These are phyloP conservation scores for Rhizophagus prolifer DNA, from an alignment of 192 early-diverging fungal species.

Conservation along the genomic window DNA sequence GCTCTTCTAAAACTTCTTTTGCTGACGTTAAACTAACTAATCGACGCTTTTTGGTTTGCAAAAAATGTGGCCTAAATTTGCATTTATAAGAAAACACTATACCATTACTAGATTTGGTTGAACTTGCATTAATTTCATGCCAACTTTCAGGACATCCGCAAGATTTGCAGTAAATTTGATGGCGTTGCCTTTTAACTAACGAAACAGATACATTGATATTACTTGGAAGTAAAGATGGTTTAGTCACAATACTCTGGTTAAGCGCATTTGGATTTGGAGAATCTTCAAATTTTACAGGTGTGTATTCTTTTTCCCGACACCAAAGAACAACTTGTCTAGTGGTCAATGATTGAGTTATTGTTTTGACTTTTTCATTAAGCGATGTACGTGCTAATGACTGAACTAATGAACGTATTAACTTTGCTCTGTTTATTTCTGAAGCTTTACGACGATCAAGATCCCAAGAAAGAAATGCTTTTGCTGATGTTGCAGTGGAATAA, in stretches of 20 bases:
- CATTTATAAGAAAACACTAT: constrained; percentile 26
- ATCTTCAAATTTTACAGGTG: constrained; percentile 33
- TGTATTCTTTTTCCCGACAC: constrained; percentile 44
- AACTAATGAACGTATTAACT: constrained; percentile 35
- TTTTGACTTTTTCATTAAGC: constrained; percentile 28
- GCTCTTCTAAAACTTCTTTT: constrained; percentile 24
- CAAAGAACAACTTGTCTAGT: constrained; percentile 47
- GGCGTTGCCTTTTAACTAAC: background rate
- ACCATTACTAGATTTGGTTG: constrained; percentile 6
- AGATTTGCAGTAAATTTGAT: constrained; percentile 35
- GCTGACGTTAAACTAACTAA: constrained; percentile 36
- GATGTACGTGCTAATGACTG: constrained; percentile 28
- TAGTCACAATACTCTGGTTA: background rate
- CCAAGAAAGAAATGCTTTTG: constrained; percentile 43
- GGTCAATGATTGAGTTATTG: constrained; percentile 32
- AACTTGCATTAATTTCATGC: constrained; percentile 15
- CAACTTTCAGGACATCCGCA: constrained; percentile 39
- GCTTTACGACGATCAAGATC: constrained; percentile 46
- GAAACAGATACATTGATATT: constrained; percentile 5
- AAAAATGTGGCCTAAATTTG: constrained; percentile 31
- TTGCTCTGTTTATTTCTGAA: constrained; percentile 55
- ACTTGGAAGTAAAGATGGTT: background rate
- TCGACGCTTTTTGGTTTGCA: constrained; percentile 33
- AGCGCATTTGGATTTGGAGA: background rate
- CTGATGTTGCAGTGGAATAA: constrained; percentile 42